Evolutionary conservation across 192 early-diverging fungal genomes (phyloP).

Genomic region (Pilobolus umbonatus): DNA sequence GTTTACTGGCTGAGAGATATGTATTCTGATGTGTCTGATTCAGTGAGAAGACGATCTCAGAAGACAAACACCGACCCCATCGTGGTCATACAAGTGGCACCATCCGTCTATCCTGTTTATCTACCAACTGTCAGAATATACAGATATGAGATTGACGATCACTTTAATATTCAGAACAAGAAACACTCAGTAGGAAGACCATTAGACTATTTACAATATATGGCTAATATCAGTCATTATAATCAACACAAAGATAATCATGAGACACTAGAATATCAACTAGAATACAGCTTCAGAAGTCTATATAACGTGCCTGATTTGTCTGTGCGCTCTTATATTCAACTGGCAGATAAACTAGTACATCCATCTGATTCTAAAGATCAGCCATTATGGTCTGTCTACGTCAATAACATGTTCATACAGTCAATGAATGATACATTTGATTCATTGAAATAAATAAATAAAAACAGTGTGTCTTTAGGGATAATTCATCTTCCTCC

Average conservation of each 20-base stretch:
- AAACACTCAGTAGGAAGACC: slow-evolving; percentile 22
- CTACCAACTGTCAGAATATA: slow-evolving; percentile 56
- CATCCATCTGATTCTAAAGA: no score
- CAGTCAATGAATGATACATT: no score
- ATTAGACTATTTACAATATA: slow-evolving; percentile 33
- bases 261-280: slow-evolving; percentile 25
- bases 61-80: slow-evolving; percentile 21
- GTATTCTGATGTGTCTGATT: slow-evolving; percentile 7
- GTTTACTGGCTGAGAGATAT: slow-evolving; percentile 5
- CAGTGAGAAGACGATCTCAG: background rate
- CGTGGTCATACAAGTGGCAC: slow-evolving; percentile 37
- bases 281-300: slow-evolving; percentile 44
- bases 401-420: no score
- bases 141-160: slow-evolving; percentile 37
- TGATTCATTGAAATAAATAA: no score
- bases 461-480: no score
- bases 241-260: background rate
- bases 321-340: slow-evolving; percentile 33
- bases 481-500: no score
- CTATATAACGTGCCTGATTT: slow-evolving; percentile 44
- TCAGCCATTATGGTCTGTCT: no score
- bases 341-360: slow-evolving; percentile 36
- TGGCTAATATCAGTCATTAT: slow-evolving; percentile 24
- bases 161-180: background rate
- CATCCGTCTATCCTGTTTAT: slow-evolving; percentile 61